Evolutionary conservation across 169 alveolate genomes (phyloP).

Genomic region (Plasmodium adleri): DNA sequence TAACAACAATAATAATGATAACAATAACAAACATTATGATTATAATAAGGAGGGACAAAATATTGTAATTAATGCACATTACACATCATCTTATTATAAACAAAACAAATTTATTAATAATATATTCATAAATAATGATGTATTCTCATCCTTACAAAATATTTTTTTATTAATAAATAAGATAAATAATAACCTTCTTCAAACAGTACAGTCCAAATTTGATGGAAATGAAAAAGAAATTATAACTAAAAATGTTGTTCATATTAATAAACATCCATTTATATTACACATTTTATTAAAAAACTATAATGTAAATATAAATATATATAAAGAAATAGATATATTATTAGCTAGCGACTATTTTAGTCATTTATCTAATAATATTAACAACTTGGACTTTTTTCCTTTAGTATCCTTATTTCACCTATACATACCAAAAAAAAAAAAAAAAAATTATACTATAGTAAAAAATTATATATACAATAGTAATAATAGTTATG

Average conservation of each 20-base stretch:
- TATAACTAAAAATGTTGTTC: constrained; percentile 17
- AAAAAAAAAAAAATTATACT: no score
- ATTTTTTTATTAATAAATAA: constrained; percentile 20
- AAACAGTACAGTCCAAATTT: constrained; percentile 5
- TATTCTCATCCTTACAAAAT: constrained; percentile 25
- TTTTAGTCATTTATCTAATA: background rate
- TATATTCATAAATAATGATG: constrained; percentile 2
- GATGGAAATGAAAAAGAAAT: background rate
- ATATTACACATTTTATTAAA: constrained; percentile 1
- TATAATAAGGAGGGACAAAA: no score
- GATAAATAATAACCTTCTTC: constrained; percentile 16
- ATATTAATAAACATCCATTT: constrained; percentile 24
- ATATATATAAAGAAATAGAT: no score
- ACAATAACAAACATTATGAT: no score
- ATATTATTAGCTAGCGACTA: no score
- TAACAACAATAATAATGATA: background rate
- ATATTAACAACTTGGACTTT: constrained; percentile 30
- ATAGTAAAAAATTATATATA: no score
- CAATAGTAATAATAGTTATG: no score
- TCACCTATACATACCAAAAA: constrained; percentile 4
- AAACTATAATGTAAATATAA: no score
- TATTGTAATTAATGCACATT: no score
- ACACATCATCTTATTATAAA: background rate
- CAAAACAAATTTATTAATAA: background rate
- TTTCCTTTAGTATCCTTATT: constrained; percentile 21